Evolutionary conservation across 108 stramenopile species (phyloP).

Genomic region (Ochromonas danica): DNA sequence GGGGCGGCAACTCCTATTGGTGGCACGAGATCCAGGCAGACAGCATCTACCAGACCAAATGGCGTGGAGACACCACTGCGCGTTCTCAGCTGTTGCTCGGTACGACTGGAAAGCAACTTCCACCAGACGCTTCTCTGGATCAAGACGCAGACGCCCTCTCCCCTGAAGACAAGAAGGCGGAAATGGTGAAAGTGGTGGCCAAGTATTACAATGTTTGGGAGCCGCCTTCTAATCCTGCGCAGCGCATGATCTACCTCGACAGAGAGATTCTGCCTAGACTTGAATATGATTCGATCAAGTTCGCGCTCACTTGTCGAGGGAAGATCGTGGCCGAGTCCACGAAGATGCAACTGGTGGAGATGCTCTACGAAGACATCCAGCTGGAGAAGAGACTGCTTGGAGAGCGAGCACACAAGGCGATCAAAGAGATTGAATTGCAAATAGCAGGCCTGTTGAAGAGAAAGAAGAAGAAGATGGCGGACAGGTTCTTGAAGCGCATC

Average conservation of each 20-base stretch:
- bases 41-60: constrained; percentile 52
- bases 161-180: constrained; percentile 39
- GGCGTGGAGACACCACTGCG: constrained; percentile 63
- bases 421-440: constrained; percentile 60
- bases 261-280: constrained; percentile 41
- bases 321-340: constrained; percentile 56
- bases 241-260: constrained; percentile 37
- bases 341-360: constrained; percentile 55
- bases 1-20: constrained; percentile 64
- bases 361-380: constrained; percentile 52
- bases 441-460: constrained; percentile 48
- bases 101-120: constrained; percentile 37
- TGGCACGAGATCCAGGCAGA: constrained; percentile 57
- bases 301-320: constrained; percentile 59
- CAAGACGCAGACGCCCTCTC: constrained; percentile 15
- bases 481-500: constrained; percentile 35
- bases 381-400: constrained; percentile 66
- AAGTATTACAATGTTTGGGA: constrained; percentile 60
- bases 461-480: constrained; percentile 47
- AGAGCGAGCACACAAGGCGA: constrained; percentile 54
- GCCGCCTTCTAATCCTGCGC: constrained; percentile 50
- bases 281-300: constrained; percentile 44
- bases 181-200: constrained; percentile 48
- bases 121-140: constrained; percentile 7
- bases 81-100: constrained; percentile 57